These are phyloP conservation scores for Mollisiaceae sp. DNA, from an alignment of 2,329 filamentous ascomycete species.

Conservation along the genomic window DNA sequence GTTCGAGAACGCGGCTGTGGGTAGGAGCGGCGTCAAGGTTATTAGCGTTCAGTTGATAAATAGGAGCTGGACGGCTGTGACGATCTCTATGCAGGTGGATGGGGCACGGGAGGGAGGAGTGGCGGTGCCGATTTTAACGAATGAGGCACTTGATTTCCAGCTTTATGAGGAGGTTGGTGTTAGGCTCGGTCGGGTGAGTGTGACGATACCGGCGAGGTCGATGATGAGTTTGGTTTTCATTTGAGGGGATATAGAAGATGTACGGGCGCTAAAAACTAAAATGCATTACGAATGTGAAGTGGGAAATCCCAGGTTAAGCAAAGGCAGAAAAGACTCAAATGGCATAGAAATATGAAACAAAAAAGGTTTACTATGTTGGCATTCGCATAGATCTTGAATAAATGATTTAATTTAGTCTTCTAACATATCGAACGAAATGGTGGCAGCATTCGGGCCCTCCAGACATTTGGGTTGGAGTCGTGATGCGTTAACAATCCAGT, in stretches of 20 bases:
- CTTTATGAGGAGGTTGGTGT: not conserved
- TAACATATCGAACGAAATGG: too few relatives aligned
- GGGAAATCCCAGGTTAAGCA: too few relatives aligned
- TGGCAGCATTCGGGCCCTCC: too few relatives aligned
- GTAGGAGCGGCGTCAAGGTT: not conserved
- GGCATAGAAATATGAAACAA: too few relatives aligned
- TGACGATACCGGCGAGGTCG: not conserved
- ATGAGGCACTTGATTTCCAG: not conserved
- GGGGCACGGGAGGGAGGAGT: not conserved
- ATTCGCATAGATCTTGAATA: too few relatives aligned
- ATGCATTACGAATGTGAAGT: too few relatives aligned
- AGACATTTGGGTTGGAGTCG: too few relatives aligned
- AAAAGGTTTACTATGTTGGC: too few relatives aligned
- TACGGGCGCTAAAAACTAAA: too few relatives aligned
- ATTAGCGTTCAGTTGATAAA: not conserved
- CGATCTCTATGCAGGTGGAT: not conserved
- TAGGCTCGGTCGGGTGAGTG: not conserved
- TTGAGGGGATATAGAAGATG: not conserved
- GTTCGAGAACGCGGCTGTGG: slow-evolving; percentile 8
- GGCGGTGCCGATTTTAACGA: not conserved
- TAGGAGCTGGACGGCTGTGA: not conserved
- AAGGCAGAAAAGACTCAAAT: too few relatives aligned
- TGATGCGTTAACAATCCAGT: too few relatives aligned
- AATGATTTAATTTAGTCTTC: too few relatives aligned
- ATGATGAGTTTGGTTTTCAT: not conserved